phyloP scores from a whole-genome alignment of 768 basidiomycete genomes.

The Xerocomellus amylosporus region DNA sequence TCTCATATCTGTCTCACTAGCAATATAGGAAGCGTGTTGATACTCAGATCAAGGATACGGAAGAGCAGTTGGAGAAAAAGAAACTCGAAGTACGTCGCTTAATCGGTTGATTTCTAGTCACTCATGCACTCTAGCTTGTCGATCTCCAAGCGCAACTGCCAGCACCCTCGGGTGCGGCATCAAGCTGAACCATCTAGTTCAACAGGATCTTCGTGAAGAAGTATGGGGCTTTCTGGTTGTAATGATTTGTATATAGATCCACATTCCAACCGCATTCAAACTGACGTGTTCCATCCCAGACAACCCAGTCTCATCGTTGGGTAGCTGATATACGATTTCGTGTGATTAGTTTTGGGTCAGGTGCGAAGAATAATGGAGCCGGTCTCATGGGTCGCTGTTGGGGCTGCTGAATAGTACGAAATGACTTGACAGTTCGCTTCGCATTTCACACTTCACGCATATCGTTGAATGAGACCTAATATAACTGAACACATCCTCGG shows the following conservation, averaged over 20 bases:
- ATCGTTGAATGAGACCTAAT: background rate
- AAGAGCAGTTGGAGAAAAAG: slow-evolving; percentile 74
- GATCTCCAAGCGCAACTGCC: slow-evolving; percentile 61
- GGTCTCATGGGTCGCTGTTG: background rate
- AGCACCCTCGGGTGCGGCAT: slow-evolving; percentile 28
- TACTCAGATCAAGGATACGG: slow-evolving; percentile 73
- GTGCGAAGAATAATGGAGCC: background rate
- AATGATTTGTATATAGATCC: background rate
- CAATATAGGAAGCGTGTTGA: slow-evolving; percentile 72
- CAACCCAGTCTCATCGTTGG: background rate
- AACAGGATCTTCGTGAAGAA: background rate
- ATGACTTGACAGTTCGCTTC: background rate
- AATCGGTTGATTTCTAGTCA: slow-evolving; percentile 1
- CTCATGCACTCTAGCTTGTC: slow-evolving; percentile 47
- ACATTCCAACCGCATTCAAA: background rate
- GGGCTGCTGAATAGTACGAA: background rate
- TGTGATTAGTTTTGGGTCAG: background rate
- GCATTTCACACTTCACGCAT: background rate
- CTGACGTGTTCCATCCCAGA: background rate
- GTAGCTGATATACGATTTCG: background rate
- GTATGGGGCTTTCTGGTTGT: background rate
- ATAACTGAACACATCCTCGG: background rate
- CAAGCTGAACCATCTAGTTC: slow-evolving; percentile 6
- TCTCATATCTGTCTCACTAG: slow-evolving; percentile 6
- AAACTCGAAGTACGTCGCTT: slow-evolving; percentile 63